Conservation (phyloP, 345 rosid genomes). For the Reutealis trisperma region DNA sequence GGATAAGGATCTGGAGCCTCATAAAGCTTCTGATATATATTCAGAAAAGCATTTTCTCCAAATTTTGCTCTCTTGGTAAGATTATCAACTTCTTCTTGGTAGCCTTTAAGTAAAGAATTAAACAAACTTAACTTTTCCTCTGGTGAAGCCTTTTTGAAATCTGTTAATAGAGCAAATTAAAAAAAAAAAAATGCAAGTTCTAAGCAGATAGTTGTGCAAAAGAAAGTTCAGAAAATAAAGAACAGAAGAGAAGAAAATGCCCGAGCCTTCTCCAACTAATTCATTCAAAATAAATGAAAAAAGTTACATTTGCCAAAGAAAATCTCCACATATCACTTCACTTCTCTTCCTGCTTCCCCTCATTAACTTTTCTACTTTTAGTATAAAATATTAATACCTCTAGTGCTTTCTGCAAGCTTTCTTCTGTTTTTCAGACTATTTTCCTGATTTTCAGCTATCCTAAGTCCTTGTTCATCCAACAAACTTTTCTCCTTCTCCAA, state of each 20-base stretch:
- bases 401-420: slow-evolving; percentile 97
- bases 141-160: slow-evolving; percentile 92
- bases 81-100: slow-evolving; percentile 99
- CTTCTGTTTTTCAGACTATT: slow-evolving; percentile 91
- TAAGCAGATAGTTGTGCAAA: slow-evolving; percentile 3
- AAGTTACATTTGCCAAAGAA: neutral
- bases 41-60: slow-evolving; percentile 96
- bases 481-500: slow-evolving; percentile 87
- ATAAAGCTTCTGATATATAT: slow-evolving; percentile 94
- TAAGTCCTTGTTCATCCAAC: slow-evolving; percentile 93
- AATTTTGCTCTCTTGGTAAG: slow-evolving; percentile 97
- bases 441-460: slow-evolving; percentile 96
- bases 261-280: neutral
- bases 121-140: slow-evolving; percentile 85
- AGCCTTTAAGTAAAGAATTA: slow-evolving; percentile 89
- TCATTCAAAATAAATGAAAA: neutral
- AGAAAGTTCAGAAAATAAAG: neutral
- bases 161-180: slow-evolving; percentile 39
- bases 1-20: slow-evolving; percentile 99
- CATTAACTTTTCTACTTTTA: neutral
- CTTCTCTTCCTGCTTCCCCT: neutral
- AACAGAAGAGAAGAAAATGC: neutral
- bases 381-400: slow-evolving; percentile 49
- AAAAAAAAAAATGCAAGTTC: neutral
- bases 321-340: neutral